Evolutionary conservation across 345 rosid species (phyloP).

Genomic region (Sisymbrium irio): DNA sequence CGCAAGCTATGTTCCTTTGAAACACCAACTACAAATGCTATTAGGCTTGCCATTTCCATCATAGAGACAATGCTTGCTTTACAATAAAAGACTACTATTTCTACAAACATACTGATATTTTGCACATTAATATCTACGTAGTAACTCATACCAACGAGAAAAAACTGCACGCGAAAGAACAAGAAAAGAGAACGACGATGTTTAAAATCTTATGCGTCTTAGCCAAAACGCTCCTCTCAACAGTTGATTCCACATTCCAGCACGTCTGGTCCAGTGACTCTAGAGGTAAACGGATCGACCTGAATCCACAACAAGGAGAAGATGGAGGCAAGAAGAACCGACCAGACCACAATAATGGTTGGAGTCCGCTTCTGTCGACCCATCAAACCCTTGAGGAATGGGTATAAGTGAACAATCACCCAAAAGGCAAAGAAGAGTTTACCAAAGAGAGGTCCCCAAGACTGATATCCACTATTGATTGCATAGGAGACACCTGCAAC

Average conservation of each 20-base stretch:
- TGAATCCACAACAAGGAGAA: slow-evolving; percentile 85
- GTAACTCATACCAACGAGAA: neutral
- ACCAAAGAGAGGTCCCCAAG: slow-evolving; percentile 96
- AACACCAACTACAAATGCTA: neutral
- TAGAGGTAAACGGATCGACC: slow-evolving; percentile 70
- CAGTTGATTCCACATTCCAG: slow-evolving; percentile 76
- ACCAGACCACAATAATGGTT: slow-evolving; percentile 91
- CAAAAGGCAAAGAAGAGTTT: slow-evolving; percentile 90
- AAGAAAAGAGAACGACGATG: neutral
- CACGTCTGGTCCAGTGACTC: slow-evolving; percentile 70
- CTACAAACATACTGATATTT: neutral
- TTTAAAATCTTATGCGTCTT: neutral
- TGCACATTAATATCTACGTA: neutral
- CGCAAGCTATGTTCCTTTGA: neutral
- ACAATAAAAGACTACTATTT: neutral
- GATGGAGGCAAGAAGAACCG: slow-evolving; percentile 77
- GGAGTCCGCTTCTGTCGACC: slow-evolving; percentile 96
- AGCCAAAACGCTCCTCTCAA: slow-evolving; percentile 15
- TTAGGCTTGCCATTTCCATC: neutral
- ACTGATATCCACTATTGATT: slow-evolving; percentile 83
- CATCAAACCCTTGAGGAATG: slow-evolving; percentile 96
- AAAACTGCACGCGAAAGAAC: neutral
- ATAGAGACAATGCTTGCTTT: neutral
- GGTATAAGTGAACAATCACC: slow-evolving; percentile 92
- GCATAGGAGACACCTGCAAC: slow-evolving; percentile 90